phyloP scores from a whole-genome alignment of 495 filamentous ascomycete genomes.

The Lasiosphaeria ovina region DNA sequence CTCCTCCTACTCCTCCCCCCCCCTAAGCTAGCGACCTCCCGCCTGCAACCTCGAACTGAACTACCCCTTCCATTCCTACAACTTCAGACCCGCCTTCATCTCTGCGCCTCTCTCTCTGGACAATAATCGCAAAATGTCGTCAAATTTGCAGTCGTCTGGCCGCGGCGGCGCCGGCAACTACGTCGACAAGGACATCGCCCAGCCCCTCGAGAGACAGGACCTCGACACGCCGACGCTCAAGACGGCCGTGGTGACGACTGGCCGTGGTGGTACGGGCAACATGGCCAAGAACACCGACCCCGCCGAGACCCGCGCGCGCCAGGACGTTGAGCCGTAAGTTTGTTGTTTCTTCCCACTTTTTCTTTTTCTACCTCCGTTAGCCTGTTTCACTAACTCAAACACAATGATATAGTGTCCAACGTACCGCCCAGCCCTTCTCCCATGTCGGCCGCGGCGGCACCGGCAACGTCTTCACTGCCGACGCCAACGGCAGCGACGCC shows the following conservation, averaged over 20 bases:
- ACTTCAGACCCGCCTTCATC: not conserved
- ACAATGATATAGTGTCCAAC: slow-evolving; percentile 36
- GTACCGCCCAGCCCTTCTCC: slow-evolving; percentile 34
- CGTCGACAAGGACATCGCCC: slow-evolving; percentile 47
- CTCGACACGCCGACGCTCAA: slow-evolving; percentile 83
- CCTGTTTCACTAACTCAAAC: slow-evolving; percentile 1
- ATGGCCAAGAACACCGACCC: slow-evolving; percentile 69
- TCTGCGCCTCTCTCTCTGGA: not conserved
- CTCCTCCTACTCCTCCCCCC: no score
- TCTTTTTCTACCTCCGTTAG: slow-evolving; percentile 17
- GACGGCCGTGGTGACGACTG: slow-evolving; percentile 77
- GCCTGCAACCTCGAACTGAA: no score
- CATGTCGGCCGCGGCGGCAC: slow-evolving; percentile 57
- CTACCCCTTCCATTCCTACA: no score
- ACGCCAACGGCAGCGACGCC: slow-evolving; percentile 31
- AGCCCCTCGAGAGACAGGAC: slow-evolving; percentile 53
- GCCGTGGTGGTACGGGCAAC: slow-evolving; percentile 62
- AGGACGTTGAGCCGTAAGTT: slow-evolving; percentile 70
- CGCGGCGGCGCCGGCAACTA: slow-evolving; percentile 73
- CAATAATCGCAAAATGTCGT: slow-evolving; percentile 25
- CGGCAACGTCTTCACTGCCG: slow-evolving; percentile 49
- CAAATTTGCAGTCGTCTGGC: slow-evolving; percentile 44
- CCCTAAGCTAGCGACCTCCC: no score
- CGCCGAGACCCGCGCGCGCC: slow-evolving; percentile 67
- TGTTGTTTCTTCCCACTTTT: not conserved